A percentile compares a stretch with the other conserved stretches of the same genome.
Evolutionary conservation across 768 basidiomycete species (phyloP).

Genomic region (Macrocybe gigantea): DNA sequence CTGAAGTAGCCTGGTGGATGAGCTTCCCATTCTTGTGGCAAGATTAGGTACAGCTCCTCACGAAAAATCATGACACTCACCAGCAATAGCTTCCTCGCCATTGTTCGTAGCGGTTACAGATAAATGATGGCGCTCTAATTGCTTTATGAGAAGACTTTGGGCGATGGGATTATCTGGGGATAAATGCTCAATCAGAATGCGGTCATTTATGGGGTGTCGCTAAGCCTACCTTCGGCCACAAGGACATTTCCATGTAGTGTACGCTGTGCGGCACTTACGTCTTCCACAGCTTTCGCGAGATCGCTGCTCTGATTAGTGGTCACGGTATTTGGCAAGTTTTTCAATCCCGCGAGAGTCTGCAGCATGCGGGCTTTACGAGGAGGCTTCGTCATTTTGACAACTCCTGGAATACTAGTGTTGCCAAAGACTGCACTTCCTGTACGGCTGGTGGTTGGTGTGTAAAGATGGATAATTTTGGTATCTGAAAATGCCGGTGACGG

Average conservation of each 20-base stretch:
- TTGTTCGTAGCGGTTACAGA: conserved; percentile 59
- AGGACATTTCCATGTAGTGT: conserved; percentile 63
- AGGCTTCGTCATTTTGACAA: conserved; percentile 68
- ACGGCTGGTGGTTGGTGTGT: conserved; percentile 62
- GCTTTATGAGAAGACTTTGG: conserved; percentile 60
- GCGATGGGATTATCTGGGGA: conserved; percentile 63
- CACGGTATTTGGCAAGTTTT: conserved; percentile 44
- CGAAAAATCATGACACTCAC: conserved; percentile 20
- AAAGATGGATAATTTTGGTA: conserved; percentile 65
- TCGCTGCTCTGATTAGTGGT: conserved; percentile 29
- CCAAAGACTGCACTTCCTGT: conserved; percentile 46
- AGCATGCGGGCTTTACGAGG: conserved; percentile 55
- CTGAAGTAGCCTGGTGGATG: conserved; percentile 66
- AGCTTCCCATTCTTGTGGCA: conserved; percentile 54
- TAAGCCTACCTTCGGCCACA: conserved; percentile 57
- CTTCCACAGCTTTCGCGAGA: conserved; percentile 38
- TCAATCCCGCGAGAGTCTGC: conserved; percentile 55
- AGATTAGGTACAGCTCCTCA: background rate
- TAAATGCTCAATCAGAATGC: background rate
- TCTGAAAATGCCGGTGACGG: conserved; percentile 32
- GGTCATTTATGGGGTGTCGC: background rate
- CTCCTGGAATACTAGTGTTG: conserved; percentile 44
- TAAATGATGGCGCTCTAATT: conserved; percentile 56
- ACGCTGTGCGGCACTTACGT: conserved; percentile 39
- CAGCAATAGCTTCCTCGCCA: conserved; percentile 60